phyloP scores from a whole-genome alignment of 2,329 filamentous ascomycete genomes.

The Huntiella moniliformis region DNA sequence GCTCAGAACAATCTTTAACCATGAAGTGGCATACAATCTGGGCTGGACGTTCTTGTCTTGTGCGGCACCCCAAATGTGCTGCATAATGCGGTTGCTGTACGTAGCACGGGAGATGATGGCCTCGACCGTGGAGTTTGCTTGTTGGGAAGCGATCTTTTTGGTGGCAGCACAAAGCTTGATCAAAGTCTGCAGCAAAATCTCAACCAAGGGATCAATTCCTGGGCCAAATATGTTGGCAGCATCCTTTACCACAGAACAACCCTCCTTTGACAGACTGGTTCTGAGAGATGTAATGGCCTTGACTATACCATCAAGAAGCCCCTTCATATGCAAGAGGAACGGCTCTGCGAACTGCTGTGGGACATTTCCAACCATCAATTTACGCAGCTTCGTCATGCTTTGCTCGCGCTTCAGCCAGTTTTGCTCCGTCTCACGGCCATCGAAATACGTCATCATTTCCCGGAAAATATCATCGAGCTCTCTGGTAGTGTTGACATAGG shows the following conservation, averaged over 20 bases:
- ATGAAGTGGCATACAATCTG: constrained; percentile 57
- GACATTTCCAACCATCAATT: constrained; percentile 67
- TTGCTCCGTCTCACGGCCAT: constrained; percentile 73
- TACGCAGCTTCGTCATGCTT: constrained; percentile 55
- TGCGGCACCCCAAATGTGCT: constrained; percentile 64
- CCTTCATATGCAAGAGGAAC: constrained; percentile 53
- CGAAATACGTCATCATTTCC: constrained; percentile 65
- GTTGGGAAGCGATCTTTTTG: constrained; percentile 81
- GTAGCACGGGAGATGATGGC: constrained; percentile 60
- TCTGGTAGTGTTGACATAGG: constrained; percentile 65
- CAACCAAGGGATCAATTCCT: constrained; percentile 70
- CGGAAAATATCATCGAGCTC: constrained; percentile 78
- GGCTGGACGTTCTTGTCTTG: constrained; percentile 91
- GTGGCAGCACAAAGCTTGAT: constrained; percentile 78
- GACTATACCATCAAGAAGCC: constrained; percentile 68
- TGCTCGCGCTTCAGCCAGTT: constrained; percentile 86
- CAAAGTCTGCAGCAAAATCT: constrained; percentile 72
- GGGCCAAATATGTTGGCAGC: constrained; percentile 58
- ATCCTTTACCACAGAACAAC: constrained; percentile 69
- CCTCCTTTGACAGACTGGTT: constrained; percentile 79
- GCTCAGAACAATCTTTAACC: constrained; percentile 66
- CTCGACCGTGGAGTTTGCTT: constrained; percentile 65
- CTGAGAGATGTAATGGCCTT: constrained; percentile 69
- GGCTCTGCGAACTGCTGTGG: constrained; percentile 54
- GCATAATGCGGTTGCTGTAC: constrained; percentile 63